Base-by-base conservation (phyloP, 2,329 filamentous ascomycete genomes). In the Sarocladium oryzae region DNA sequence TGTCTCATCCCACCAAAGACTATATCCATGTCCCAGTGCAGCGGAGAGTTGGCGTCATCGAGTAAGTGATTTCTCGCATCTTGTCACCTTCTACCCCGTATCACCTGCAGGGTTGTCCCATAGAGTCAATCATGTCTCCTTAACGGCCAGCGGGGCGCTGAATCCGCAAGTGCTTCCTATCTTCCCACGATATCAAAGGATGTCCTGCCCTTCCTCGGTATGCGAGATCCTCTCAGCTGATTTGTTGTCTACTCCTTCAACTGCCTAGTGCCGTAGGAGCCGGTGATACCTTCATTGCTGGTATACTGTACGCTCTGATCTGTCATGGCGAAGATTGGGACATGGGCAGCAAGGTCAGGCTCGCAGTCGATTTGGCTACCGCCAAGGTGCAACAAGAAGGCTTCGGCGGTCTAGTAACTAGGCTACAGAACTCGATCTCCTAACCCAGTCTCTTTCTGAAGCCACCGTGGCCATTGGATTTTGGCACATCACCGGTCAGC, bases 251-350 rank as follows among this genome's bases (percentile, higher is more conserved):
- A n/a, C 16, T n/a, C 21, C 9, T 30, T n/a, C 21, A 13, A 10
- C 62, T 30, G 28, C 7, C 13, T 62, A 88, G 85, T 63, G 76
- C 84, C 5, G 77, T 89, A 54, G 86, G 86, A 51, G 86, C 86
- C 38, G 86, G 86, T 57, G 86, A 89, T 61, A 88, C 86, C 0
- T 89, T 89, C 60, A 79, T 86, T 56, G 86, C 85, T 30, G 85
- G 84, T 53, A 81, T 86, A 65, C 67, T 89, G 46, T 88, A 83
- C 66, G 75, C 72, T 32, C 64, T 87, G 54, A 66, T 77, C 52
- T 77, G 72, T 60, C 74, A 74, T 55, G 57, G 60, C 38, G 59
- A 65, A 8, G 68, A 75, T 55, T 84, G 79, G 79, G 63, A 68
- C 57, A 59, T 74, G 43, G 57, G 66, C 49, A 62, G 66, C 52